Conservation (phyloP, 2,329 filamentous ascomycete genomes). For the Fusarium devonianum region DNA sequence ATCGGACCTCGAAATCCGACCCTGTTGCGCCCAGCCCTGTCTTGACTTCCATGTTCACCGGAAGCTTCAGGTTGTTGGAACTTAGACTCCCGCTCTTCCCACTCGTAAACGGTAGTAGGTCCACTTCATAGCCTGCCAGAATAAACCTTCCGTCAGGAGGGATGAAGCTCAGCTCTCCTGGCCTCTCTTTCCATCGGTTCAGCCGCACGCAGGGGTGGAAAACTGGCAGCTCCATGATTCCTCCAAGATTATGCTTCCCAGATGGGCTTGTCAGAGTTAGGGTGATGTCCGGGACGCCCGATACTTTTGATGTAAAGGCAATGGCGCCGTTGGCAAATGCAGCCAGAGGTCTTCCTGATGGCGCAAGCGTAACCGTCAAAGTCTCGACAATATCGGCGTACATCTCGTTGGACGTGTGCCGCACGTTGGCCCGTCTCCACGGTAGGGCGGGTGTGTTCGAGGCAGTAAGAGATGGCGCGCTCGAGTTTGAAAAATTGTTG, state of each 20-base stretch:
- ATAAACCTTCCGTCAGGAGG: slow-evolving; percentile 95
- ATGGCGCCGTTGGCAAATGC: slow-evolving; percentile 92
- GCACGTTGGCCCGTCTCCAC: slow-evolving; percentile 90
- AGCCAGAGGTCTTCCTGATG: slow-evolving; percentile 84
- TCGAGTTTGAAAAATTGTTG: slow-evolving; percentile 49
- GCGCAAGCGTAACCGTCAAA: slow-evolving; percentile 84
- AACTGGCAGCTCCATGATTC: slow-evolving; percentile 84
- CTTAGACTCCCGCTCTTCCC: slow-evolving; percentile 62
- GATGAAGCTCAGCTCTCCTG: slow-evolving; percentile 93
- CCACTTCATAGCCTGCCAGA: slow-evolving; percentile 91
- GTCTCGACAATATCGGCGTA: slow-evolving; percentile 97
- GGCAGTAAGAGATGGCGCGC: slow-evolving; percentile 50
- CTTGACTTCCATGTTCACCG: slow-evolving; percentile 81
- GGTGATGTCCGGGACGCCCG: slow-evolving; percentile 89
- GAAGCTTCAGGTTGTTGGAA: slow-evolving; percentile 76
- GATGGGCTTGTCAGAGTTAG: slow-evolving; percentile 81
- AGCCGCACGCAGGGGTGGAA: slow-evolving; percentile 96
- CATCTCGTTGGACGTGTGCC: slow-evolving; percentile 95
- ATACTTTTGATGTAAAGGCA: slow-evolving; percentile 93
- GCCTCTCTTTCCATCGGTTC: slow-evolving; percentile 85
- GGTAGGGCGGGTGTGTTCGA: slow-evolving; percentile 69
- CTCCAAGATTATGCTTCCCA: slow-evolving; percentile 76
- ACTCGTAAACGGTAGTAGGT: slow-evolving; percentile 77
- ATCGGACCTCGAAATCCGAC: slow-evolving; percentile 86
- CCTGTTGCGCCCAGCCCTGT: slow-evolving; percentile 78